A percentile compares a stretch with the other conserved stretches of the same genome.
These are phyloP conservation scores for Gonium pectorale DNA, from an alignment of 139 green algal genomes.

Conservation along the genomic window DNA sequence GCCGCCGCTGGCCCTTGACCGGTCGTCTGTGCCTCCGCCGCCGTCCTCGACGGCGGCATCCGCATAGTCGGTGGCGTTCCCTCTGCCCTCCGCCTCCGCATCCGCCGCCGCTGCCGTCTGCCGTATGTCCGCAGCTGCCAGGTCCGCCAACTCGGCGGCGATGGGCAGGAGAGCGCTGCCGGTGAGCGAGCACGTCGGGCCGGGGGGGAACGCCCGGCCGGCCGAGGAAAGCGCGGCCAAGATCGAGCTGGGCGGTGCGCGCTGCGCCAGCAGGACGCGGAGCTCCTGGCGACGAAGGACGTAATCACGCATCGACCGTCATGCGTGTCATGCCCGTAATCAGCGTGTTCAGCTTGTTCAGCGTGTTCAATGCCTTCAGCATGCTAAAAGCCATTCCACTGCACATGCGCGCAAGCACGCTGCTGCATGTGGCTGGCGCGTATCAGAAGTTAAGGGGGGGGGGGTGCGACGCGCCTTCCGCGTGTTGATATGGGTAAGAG, in stretches of 20 bases:
- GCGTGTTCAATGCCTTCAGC: too few species aligned
- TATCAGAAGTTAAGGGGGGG: background rate
- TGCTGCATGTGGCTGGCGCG: background rate
- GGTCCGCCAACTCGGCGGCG: background rate
- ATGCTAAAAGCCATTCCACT: too few species aligned
- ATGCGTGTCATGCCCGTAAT: too few species aligned
- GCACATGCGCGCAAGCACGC: too few species aligned
- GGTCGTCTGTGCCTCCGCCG: background rate
- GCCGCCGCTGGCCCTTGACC: background rate
- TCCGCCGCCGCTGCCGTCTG: background rate
- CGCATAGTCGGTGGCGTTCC: too few species aligned
- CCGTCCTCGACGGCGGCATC: too few species aligned
- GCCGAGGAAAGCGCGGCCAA: background rate
- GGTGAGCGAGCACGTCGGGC: constrained; percentile 14
- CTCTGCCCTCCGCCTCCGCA: background rate
- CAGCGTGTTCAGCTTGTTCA: too few species aligned
- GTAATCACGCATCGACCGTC: too few species aligned
- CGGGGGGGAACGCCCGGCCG: constrained; percentile 9
- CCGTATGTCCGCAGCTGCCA: background rate
- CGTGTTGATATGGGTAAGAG: background rate
- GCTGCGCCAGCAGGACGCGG: background rate
- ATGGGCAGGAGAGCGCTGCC: background rate
- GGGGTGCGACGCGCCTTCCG: background rate
- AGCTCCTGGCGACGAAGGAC: constrained; percentile 22
- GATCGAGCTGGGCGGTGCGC: background rate